Evolutionary conservation across 192 early-diverging fungal species (phyloP).

Genomic region (Martensiomyces pterosporus): DNA sequence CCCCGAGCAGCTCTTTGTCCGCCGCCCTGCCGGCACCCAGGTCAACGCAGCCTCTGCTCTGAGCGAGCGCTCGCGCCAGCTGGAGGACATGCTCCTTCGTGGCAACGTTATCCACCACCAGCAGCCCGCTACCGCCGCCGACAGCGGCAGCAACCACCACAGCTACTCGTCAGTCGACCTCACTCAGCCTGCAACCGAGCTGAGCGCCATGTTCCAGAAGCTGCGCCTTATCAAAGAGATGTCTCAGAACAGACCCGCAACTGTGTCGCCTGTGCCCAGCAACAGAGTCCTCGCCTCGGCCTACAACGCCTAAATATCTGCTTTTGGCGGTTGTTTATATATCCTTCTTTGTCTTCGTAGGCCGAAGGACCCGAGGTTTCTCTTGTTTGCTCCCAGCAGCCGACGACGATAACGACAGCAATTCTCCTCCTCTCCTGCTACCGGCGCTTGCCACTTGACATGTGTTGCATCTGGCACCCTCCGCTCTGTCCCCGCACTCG

Average conservation of each 20-base stretch:
- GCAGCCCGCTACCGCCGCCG: too few relatives aligned
- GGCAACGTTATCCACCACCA: slow-evolving; percentile 2
- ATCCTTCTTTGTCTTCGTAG: slow-evolving; percentile 3
- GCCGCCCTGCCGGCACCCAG: slow-evolving; percentile 5
- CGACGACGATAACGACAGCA: too few relatives aligned
- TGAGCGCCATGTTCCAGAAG: slow-evolving; percentile 40
- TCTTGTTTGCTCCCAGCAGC: slow-evolving; percentile 1
- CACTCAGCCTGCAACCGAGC: slow-evolving; percentile 12
- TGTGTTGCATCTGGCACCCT: too few relatives aligned
- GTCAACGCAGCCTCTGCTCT: slow-evolving; percentile 18
- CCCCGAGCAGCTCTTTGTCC: slow-evolving; percentile 6
- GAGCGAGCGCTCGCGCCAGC: slow-evolving; percentile 37
- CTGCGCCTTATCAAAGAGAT: slow-evolving; percentile 37
- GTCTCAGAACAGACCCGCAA: slow-evolving; percentile 24
- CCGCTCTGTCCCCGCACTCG: too few relatives aligned
- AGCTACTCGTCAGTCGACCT: slow-evolving; percentile 27
- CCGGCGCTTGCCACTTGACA: too few relatives aligned
- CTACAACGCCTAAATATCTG: slow-evolving; percentile 40
- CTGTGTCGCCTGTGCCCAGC: slow-evolving; percentile 10
- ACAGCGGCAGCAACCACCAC: neutral
- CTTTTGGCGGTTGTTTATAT: slow-evolving; percentile 18
- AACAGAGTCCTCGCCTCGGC: slow-evolving; percentile 20
- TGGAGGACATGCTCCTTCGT: slow-evolving; percentile 25
- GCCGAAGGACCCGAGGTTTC: neutral
- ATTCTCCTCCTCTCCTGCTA: too few relatives aligned